Conservation (phyloP, 805 yeast genomes). For the Danielozyma ontarioensis region DNA sequence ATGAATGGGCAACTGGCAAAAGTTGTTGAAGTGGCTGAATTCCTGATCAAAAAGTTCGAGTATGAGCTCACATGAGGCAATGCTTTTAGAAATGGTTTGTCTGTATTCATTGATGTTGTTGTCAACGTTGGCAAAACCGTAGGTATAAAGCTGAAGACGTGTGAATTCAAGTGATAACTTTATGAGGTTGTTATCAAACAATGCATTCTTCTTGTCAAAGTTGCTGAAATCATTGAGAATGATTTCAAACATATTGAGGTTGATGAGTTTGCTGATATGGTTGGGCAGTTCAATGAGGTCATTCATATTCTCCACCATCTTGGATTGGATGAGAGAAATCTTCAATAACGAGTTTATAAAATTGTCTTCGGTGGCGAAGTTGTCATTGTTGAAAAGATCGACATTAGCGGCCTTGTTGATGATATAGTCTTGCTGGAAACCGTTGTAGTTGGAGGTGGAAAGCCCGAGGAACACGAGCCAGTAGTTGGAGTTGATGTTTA, state of each 20-base stretch:
- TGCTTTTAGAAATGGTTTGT: conserved; percentile 19
- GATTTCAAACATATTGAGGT: conserved; percentile 39
- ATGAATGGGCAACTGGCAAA: conserved; percentile 35
- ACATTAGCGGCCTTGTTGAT: conserved; percentile 27
- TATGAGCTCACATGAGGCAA: conserved; percentile 23
- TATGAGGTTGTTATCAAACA: conserved; percentile 18
- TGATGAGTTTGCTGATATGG: conserved; percentile 24
- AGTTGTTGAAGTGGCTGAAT: conserved; percentile 12
- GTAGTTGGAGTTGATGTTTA: conserved; percentile 38
- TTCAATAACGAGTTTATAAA: conserved; percentile 20
- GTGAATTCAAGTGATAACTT: conserved; percentile 31
- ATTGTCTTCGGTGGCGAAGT: conserved; percentile 11
- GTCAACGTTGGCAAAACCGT: conserved; percentile 22
- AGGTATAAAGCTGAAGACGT: conserved; percentile 32
- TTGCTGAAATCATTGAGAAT: conserved; percentile 27
- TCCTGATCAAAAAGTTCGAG: conserved; percentile 19
- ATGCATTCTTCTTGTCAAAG: conserved; percentile 8
- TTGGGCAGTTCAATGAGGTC: conserved; percentile 19
- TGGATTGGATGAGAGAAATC: conserved; percentile 33
- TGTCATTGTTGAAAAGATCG: conserved; percentile 14
- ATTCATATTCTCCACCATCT: conserved; percentile 35
- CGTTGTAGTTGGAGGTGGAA: conserved; percentile 20
- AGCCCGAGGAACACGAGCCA: conserved; percentile 39
- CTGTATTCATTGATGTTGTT: conserved; percentile 24
- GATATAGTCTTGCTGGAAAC: conserved; percentile 30